These are phyloP conservation scores for Mycena amicta DNA, from an alignment of 768 basidiomycete species.

Conservation along the genomic window DNA sequence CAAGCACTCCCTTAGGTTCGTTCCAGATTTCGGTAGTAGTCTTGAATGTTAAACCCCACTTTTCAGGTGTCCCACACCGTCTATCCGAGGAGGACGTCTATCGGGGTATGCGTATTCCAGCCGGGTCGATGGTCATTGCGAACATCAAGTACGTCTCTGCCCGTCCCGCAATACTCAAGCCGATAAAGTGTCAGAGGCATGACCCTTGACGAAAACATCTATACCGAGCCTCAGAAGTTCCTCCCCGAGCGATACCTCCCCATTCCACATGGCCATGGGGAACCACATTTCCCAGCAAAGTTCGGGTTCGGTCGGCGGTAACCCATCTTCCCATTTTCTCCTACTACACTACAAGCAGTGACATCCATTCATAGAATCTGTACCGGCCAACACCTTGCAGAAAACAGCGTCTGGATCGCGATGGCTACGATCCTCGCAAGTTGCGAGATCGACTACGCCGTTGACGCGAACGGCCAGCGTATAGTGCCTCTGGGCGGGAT, in stretches of 20 bases:
- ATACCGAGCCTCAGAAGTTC: not conserved
- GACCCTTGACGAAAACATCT: too few species aligned
- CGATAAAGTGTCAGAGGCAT: not conserved
- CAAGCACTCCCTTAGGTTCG: too few species aligned
- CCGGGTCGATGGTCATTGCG: conserved; percentile 34
- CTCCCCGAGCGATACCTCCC: not conserved
- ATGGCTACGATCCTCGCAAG: too few species aligned
- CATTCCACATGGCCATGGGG: not conserved
- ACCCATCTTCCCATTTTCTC: too few species aligned
- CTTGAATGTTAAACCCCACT: not conserved
- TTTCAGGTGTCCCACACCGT: conserved; percentile 35
- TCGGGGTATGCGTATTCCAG: conserved; percentile 36
- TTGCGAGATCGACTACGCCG: too few species aligned
- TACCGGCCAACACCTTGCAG: too few species aligned
- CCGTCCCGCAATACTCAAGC: not conserved
- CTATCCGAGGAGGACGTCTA: conserved; percentile 35
- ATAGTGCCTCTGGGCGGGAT: too few species aligned
- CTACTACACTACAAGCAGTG: too few species aligned
- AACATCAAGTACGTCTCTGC: conserved; percentile 34
- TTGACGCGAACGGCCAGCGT: too few species aligned
- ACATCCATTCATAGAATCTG: too few species aligned
- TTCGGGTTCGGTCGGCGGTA: not conserved
- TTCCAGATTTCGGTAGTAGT: conserved; percentile 13
- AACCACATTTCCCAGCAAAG: not conserved
- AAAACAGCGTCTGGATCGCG: too few species aligned